Evolutionary conservation across 169 alveolate species (phyloP).

Genomic region (Cryptosporidium ubiquitum): DNA sequence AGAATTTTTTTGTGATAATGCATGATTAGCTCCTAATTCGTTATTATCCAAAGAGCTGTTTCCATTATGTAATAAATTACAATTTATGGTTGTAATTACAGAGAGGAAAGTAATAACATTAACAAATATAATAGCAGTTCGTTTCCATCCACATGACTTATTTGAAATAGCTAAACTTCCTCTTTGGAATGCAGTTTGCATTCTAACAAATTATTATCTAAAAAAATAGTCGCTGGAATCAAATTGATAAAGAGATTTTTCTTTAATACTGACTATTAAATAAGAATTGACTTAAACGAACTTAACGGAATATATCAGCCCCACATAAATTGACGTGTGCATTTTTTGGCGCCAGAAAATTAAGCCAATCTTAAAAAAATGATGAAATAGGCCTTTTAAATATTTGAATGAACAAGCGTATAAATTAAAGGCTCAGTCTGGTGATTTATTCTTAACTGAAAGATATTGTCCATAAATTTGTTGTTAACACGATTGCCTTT

Average conservation of each 20-base stretch:
- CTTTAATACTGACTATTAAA: neutral
- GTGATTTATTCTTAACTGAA: neutral
- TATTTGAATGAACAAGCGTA: slow-evolving; percentile 45
- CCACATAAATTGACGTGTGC: slow-evolving; percentile 1
- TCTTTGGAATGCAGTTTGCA: neutral
- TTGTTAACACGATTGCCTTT: neutral
- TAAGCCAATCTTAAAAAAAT: neutral
- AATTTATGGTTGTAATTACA: neutral
- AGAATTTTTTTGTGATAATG: neutral
- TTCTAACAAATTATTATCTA: neutral
- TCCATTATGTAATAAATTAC: neutral
- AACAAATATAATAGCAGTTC: neutral
- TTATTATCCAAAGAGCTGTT: neutral
- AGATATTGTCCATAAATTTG: neutral
- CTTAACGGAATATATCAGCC: neutral
- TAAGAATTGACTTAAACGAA: neutral
- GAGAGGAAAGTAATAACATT: neutral
- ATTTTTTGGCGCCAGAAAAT: slow-evolving; percentile 4
- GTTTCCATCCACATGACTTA: neutral
- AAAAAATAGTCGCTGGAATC: neutral
- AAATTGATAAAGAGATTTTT: neutral
- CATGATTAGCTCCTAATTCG: neutral
- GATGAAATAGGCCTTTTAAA: neutral
- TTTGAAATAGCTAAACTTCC: neutral
- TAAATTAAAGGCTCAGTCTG: slow-evolving; percentile 37